Conservation (phyloP, 1,139 yeast species). For the Suhomyces bolitotheri region DNA sequence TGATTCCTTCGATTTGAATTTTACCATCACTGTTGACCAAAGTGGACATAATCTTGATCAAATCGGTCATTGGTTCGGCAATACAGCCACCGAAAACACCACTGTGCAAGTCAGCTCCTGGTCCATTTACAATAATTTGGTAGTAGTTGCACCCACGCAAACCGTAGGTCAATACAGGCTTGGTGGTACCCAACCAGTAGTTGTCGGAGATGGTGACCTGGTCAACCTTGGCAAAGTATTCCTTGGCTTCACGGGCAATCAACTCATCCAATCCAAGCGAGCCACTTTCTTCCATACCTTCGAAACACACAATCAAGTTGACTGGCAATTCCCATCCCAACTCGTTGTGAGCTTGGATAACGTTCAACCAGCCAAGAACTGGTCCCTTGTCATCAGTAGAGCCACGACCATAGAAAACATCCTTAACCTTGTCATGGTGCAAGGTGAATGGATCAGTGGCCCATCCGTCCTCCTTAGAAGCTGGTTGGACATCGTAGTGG, state of each 20-base stretch:
- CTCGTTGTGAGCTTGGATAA: slow-evolving; percentile 84
- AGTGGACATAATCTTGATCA: slow-evolving; percentile 69
- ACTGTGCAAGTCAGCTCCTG: slow-evolving; percentile 95
- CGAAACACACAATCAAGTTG: slow-evolving; percentile 87
- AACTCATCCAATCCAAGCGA: slow-evolving; percentile 86
- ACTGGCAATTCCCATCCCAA: slow-evolving; percentile 90
- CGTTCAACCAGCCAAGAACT: slow-evolving; percentile 94
- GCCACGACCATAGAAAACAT: slow-evolving; percentile 85
- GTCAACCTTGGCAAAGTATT: slow-evolving; percentile 83
- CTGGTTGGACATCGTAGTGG: slow-evolving; percentile 98
- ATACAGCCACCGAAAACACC: slow-evolving; percentile 97
- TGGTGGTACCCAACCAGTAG: slow-evolving; percentile 96
- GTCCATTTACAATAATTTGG: slow-evolving; percentile 79
- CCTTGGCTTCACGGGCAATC: slow-evolving; percentile 72
- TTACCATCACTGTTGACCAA: slow-evolving; percentile 81
- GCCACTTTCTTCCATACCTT: slow-evolving; percentile 99
- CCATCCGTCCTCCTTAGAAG: slow-evolving; percentile 93
- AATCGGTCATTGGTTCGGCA: slow-evolving; percentile 97
- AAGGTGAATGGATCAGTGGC: slow-evolving; percentile 83
- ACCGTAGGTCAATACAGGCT: slow-evolving; percentile 96
- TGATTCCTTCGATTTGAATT: slow-evolving; percentile 82
- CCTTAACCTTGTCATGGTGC: slow-evolving; percentile 56
- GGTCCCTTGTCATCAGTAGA: slow-evolving; percentile 98
- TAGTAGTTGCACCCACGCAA: slow-evolving; percentile 96
- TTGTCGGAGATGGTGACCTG: slow-evolving; percentile 96